phyloP scores from a whole-genome alignment of 1,284 basidiomycete species.

The Fomitopsis pinicola region DNA sequence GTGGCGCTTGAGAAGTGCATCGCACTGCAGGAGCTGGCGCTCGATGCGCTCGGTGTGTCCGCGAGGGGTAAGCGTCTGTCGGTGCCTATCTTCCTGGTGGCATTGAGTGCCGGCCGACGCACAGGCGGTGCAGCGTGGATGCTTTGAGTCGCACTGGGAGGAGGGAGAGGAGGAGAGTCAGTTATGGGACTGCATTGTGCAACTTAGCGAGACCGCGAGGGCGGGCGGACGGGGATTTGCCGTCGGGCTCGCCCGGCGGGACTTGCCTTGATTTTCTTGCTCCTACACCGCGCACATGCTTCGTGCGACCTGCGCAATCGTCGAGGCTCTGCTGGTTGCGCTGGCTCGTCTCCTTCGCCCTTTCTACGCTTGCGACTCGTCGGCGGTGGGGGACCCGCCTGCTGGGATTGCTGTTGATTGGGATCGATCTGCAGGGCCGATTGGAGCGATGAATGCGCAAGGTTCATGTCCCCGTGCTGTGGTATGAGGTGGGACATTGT shows the following conservation, averaged over 20 bases:
- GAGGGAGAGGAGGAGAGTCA: constrained; percentile 7
- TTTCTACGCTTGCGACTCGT: constrained; percentile 53
- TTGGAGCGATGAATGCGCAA: constrained; percentile 44
- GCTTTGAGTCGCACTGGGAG: constrained; percentile 78
- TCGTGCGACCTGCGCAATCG: constrained; percentile 81
- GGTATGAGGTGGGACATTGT: constrained; percentile 44
- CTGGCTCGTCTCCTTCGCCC: constrained; percentile 49
- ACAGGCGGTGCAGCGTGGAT: constrained; percentile 78
- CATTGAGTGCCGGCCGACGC: constrained; percentile 71
- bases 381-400: constrained; percentile 25
- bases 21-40: constrained; percentile 68
- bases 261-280: constrained; percentile 92
- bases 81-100: constrained; percentile 80
- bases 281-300: constrained; percentile 83
- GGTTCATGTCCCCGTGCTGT: constrained; percentile 39
- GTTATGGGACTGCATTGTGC: constrained; percentile 70
- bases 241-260: constrained; percentile 79
- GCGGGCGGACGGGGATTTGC: constrained; percentile 59
- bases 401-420: constrained; percentile 41
- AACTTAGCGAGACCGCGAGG: constrained; percentile 13
- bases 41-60: constrained; percentile 78
- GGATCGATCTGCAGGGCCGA: constrained; percentile 64
- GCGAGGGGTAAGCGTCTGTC: constrained; percentile 76
- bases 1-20: constrained; percentile 68
- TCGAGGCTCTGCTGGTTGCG: constrained; percentile 60